Percentiles rank a stretch among this genome's conserved stretches.
These are phyloP conservation scores for Hortiboletus campestris DNA, from an alignment of 768 basidiomycete species.

Conservation along the genomic window DNA sequence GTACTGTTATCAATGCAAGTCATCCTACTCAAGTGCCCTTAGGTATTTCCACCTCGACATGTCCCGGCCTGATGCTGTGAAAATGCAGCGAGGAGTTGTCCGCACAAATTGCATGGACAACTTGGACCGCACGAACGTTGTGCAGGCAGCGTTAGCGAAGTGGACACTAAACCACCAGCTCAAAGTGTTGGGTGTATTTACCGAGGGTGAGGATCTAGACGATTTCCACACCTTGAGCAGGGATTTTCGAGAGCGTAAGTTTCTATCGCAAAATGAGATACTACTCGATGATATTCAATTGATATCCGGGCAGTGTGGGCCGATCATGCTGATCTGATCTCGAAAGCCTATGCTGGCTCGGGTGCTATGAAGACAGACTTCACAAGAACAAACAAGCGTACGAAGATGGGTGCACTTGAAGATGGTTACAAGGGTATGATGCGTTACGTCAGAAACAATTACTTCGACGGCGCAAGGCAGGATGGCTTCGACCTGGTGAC, in stretches of 20 bases:
- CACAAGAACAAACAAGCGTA: constrained; percentile 89
- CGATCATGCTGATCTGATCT: constrained; percentile 90
- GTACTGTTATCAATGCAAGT: background rate
- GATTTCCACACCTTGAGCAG: constrained; percentile 76
- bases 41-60: constrained; percentile 80
- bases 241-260: constrained; percentile 86
- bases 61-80: constrained; percentile 43
- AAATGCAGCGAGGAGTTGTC: constrained; percentile 71
- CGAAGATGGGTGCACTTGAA: constrained; percentile 72
- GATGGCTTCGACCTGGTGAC: constrained; percentile 95
- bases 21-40: constrained; percentile 5
- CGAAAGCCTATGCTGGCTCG: constrained; percentile 90
- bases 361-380: constrained; percentile 97
- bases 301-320: constrained; percentile 77
- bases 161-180: constrained; percentile 82
- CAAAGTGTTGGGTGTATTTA: constrained; percentile 66
- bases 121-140: constrained; percentile 94
- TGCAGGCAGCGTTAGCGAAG: constrained; percentile 88
- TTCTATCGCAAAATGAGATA: background rate
- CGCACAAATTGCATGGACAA: constrained; percentile 99
- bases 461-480: constrained; percentile 90
- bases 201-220: constrained; percentile 70
- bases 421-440: constrained; percentile 83
- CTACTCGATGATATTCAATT: constrained; percentile 4
- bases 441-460: constrained; percentile 94